Percentiles rank a stretch among this genome's conserved stretches.
These are phyloP conservation scores for Candida tetrigidarum DNA, from an alignment of 1,139 yeast genomes.

Conservation along the genomic window DNA sequence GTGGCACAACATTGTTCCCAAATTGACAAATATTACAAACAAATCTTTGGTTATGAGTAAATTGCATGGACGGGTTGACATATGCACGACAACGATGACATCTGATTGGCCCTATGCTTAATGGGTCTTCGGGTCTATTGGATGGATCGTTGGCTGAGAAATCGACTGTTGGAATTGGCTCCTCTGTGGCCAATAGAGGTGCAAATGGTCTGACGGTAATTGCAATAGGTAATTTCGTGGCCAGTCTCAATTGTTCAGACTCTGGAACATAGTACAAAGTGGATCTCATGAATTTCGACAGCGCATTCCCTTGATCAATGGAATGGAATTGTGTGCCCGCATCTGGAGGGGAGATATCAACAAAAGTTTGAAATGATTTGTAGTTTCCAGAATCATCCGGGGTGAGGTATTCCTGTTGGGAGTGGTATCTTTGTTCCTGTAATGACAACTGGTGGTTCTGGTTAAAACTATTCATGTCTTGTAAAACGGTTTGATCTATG, in stretches of 20 bases:
- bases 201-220: constrained; percentile 88
- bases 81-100: constrained; percentile 92
- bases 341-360: constrained; percentile 79
- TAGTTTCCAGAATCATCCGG: constrained; percentile 28
- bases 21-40: constrained; percentile 90
- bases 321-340: constrained; percentile 75
- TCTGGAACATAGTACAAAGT: constrained; percentile 87
- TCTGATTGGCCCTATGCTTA: constrained; percentile 73
- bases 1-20: constrained; percentile 67
- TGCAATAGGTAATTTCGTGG: constrained; percentile 82
- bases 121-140: constrained; percentile 25
- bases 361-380: constrained; percentile 66
- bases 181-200: constrained; percentile 49
- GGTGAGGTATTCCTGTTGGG: constrained; percentile 51
- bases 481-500: constrained; percentile 14
- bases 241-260: constrained; percentile 67
- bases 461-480: constrained; percentile 11
- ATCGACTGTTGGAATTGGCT: constrained; percentile 70
- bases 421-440: constrained; percentile 56
- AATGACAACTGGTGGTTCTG: constrained; percentile 43
- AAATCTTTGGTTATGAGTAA: constrained; percentile 65
- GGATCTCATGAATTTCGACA: constrained; percentile 78
- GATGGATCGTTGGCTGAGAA: constrained; percentile 29
- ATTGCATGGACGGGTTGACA: constrained; percentile 83
- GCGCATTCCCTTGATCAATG: constrained; percentile 83